Base-by-base conservation (phyloP, 2,329 filamentous ascomycete species). In the Neocucurbitaria cava region DNA sequence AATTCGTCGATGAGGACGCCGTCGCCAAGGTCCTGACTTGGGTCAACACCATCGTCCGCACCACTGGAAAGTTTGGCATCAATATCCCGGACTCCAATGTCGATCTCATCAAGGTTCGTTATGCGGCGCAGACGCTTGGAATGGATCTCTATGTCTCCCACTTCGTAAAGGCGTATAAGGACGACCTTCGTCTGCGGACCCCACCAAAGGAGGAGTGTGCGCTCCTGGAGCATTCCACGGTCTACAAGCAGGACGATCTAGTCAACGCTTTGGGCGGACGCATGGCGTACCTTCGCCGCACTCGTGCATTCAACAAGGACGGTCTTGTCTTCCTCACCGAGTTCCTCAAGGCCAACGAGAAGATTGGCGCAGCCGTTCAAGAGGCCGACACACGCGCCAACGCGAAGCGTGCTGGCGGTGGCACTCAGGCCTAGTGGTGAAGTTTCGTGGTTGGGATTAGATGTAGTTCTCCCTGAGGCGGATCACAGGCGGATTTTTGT, bases 201-300 rank as follows among this genome's bases (percentile, higher is more conserved):
- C 50, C 50, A 13, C 7, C n/a, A 3, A 18, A 17, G 5, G 20
- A 30, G 2, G 50, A 48, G 39, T 43, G 44, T 20, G 2, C 36
- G 2, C 18, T 33, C 5, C 5, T 44, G 9, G 38, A 43, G 31
- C 13, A 24, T 4, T 30, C 5, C 17, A 40, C 24, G 3, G 11
- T 38, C 8, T 28, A 30, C 18, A 35, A 21, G 9, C 18, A 30
- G 2, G 50, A 48, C 21, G 44, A 53, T 3, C 26, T 53, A 38
- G 10, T 53, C n/a, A 20, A 30, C 9, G 50, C 42, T 6, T 1
- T 39, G 26, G 50, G 44, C 18, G 44, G 39, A 23, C 45, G 50
- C 20, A n/a, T 53, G 7, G 50, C 44, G 8, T 53, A 53, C 21
- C 45, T 53, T 17, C 31, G 50, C 39, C 50, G 50, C 21, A 23